Percentiles rank a stretch among this genome's conserved stretches.
These are phyloP conservation scores for Volvox africanus DNA, from an alignment of 139 green algal genomes.

Conservation along the genomic window DNA sequence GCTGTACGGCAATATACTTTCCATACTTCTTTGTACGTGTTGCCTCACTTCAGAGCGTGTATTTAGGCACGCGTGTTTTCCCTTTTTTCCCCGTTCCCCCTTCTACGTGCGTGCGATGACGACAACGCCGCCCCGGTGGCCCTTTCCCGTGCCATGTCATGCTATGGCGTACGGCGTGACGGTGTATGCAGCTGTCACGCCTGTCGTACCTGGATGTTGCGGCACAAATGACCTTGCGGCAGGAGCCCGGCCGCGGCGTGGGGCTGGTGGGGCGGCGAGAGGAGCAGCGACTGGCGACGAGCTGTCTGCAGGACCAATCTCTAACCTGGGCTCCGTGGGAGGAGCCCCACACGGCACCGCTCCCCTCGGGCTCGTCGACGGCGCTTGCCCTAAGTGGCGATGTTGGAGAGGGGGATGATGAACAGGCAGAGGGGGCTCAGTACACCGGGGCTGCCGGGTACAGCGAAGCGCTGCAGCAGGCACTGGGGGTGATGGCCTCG, in stretches of 20 bases:
- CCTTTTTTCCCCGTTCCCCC: too few relatives aligned
- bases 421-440: not conserved
- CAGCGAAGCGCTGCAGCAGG: not conserved
- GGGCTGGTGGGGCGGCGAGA: not conserved
- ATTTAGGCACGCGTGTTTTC: too few relatives aligned
- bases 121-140: too few relatives aligned
- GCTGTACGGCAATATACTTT: too few relatives aligned
- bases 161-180: too few relatives aligned
- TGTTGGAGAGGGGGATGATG: not conserved
- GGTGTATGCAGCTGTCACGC: not conserved
- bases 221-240: not conserved
- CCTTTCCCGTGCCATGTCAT: too few relatives aligned
- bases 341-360: not conserved
- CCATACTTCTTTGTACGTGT: too few relatives aligned
- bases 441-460: conserved; percentile 29
- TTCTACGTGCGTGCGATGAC: too few relatives aligned
- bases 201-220: conserved; percentile 16
- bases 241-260: conserved; percentile 16
- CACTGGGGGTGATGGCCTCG: not conserved
- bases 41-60: too few relatives aligned
- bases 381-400: not conserved
- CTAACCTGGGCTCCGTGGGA: conserved; percentile 19
- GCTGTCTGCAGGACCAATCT: conserved; percentile 6
- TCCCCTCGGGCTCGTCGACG: not conserved
- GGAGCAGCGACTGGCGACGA: not conserved